A percentile compares a stretch with the other conserved stretches of the same genome.
Conservation (phyloP, 768 basidiomycete species). For the Phylloporus arenicola region DNA sequence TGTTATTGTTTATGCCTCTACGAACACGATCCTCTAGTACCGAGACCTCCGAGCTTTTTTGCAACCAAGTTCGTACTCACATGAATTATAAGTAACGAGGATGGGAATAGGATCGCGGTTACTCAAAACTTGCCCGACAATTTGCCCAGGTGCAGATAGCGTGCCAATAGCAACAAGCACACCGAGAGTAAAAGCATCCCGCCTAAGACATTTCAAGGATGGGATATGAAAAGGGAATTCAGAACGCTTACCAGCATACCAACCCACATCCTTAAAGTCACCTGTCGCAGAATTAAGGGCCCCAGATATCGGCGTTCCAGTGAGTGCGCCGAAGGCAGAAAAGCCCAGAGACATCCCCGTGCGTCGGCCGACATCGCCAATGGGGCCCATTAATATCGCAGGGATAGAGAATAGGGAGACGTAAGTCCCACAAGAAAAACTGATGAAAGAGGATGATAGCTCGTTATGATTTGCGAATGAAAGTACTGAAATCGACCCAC, state of each 20-base stretch:
- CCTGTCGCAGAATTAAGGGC: slow-evolving; percentile 53
- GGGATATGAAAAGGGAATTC: background rate
- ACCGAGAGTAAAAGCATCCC: slow-evolving; percentile 38
- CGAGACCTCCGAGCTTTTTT: too few species aligned
- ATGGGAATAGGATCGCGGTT: background rate
- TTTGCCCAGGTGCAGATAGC: slow-evolving; percentile 37
- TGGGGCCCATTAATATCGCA: slow-evolving; percentile 54
- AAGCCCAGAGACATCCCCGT: slow-evolving; percentile 62
- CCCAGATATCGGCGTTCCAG: slow-evolving; percentile 70
- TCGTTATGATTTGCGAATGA: background rate
- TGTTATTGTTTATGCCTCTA: too few species aligned
- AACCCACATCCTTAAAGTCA: slow-evolving; percentile 34
- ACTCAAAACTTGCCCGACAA: slow-evolving; percentile 39
- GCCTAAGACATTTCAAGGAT: slow-evolving; percentile 17
- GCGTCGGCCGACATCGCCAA: slow-evolving; percentile 60
- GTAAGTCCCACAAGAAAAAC: slow-evolving; percentile 59
- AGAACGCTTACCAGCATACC: slow-evolving; percentile 36
- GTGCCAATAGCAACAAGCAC: slow-evolving; percentile 36
- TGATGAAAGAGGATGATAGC: slow-evolving; percentile 16
- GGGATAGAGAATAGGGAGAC: slow-evolving; percentile 55
- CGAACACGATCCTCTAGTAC: too few species aligned
- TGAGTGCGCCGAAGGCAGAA: slow-evolving; percentile 55
- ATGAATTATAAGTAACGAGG: too few species aligned
- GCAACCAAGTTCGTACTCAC: too few species aligned
- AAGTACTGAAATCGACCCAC: slow-evolving; percentile 29